Conservation (phyloP, 139 green algal species). For the Trebouxia sp. region DNA sequence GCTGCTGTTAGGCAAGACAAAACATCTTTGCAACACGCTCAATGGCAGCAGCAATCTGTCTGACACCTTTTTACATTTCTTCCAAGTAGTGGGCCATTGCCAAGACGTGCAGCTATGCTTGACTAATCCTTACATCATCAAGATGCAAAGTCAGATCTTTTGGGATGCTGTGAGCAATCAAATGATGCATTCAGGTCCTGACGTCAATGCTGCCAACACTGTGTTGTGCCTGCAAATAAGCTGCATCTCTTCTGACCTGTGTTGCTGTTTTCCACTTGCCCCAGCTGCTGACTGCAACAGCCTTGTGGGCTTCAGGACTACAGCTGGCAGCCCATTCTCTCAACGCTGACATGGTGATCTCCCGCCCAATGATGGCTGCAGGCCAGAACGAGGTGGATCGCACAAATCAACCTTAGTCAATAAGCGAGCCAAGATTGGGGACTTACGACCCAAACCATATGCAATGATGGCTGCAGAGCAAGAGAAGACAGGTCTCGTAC, state of each 20-base stretch:
- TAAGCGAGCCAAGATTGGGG: too few species aligned
- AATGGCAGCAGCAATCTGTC: too few species aligned
- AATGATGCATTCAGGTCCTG: too few species aligned
- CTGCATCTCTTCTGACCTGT: conserved; percentile 13
- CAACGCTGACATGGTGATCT: conserved; percentile 93
- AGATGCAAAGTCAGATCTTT: background rate
- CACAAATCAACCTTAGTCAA: too few species aligned
- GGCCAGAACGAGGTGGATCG: too few species aligned
- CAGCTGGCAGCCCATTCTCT: conserved; percentile 90
- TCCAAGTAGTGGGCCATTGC: background rate
- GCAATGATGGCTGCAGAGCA: too few species aligned
- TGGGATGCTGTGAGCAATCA: background rate
- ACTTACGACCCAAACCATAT: too few species aligned
- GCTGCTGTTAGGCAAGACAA: background rate
- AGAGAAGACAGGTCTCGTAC: too few species aligned
- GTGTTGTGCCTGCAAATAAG: background rate
- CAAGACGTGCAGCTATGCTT: background rate
- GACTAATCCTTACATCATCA: background rate
- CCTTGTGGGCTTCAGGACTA: conserved; percentile 65
- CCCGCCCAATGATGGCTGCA: conserved; percentile 80
- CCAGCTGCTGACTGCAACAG: conserved; percentile 59
- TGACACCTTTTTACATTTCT: too few species aligned
- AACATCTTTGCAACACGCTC: too few species aligned
- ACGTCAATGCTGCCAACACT: too few species aligned
- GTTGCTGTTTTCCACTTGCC: conserved; percentile 70